Percentiles rank a stretch among this genome's conserved stretches.
Conservation (phyloP, 108 stramenopile species). For the Cyclotella distinguenda region DNA sequence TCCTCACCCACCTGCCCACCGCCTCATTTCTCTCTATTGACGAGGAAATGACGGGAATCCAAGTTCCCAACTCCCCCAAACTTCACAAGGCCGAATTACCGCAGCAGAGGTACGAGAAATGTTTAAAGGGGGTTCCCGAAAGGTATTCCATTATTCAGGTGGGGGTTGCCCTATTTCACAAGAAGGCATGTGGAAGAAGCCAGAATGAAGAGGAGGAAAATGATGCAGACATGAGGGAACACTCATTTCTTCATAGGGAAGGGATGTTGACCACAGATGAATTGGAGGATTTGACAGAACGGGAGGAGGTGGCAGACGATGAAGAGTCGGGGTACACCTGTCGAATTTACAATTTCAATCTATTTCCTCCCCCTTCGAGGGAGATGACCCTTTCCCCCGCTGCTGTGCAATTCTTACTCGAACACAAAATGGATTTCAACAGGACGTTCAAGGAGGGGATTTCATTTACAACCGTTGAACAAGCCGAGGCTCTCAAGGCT, state of each 20-base stretch:
- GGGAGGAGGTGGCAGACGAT: slow-evolving; percentile 19
- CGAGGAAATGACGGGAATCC: slow-evolving; percentile 86
- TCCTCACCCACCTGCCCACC: slow-evolving; percentile 61
- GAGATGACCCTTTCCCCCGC: slow-evolving; percentile 72
- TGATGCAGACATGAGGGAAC: slow-evolving; percentile 25
- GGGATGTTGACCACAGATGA: slow-evolving; percentile 42
- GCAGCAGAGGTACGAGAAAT: slow-evolving; percentile 41
- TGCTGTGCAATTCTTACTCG: slow-evolving; percentile 58
- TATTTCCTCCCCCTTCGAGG: slow-evolving; percentile 57
- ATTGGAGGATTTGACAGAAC: slow-evolving; percentile 42
- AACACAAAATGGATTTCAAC: slow-evolving; percentile 74
- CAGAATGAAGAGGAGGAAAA: background rate
- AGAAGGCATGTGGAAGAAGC: slow-evolving; percentile 34
- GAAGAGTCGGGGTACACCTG: slow-evolving; percentile 34
- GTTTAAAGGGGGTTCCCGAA: slow-evolving; percentile 61
- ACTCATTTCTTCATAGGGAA: slow-evolving; percentile 46
- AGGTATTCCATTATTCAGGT: slow-evolving; percentile 76
- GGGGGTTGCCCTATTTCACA: slow-evolving; percentile 74
- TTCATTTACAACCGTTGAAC: slow-evolving; percentile 48
- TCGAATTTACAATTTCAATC: slow-evolving; percentile 74
- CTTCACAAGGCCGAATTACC: slow-evolving; percentile 69
- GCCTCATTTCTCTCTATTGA: slow-evolving; percentile 77
- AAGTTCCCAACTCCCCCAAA: slow-evolving; percentile 24
- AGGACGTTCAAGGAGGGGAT: slow-evolving; percentile 64
- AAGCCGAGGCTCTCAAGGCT: slow-evolving; percentile 41